These are phyloP conservation scores for Marasmius fiardii DNA, from an alignment of 1,284 basidiomycete genomes.

Conservation along the genomic window DNA sequence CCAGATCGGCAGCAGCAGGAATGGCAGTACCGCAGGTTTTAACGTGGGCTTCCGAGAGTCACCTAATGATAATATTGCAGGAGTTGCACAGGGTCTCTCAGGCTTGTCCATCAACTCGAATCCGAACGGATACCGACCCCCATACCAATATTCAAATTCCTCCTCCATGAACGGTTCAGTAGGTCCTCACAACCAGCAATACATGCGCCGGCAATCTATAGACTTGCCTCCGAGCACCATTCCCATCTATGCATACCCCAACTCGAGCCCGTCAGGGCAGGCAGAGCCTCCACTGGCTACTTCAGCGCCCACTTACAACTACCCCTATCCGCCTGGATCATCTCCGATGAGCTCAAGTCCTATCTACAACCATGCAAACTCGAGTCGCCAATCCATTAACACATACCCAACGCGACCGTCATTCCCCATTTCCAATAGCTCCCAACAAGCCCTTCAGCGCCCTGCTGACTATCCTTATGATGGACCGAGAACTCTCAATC, in stretches of 20 bases:
- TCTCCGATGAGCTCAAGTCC: background rate
- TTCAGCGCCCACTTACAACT: background rate
- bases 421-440: no score
- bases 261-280: background rate
- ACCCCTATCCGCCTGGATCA: no score
- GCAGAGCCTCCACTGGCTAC: background rate
- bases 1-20: no score
- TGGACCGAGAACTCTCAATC: background rate
- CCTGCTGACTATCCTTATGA: background rate
- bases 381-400: background rate
- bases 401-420: background rate
- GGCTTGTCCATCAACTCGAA: no score
- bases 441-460: background rate
- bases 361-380: background rate
- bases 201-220: background rate
- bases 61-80: no score
- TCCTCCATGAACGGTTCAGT: no score
- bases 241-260: background rate
- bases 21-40: no score
- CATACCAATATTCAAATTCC: no score
- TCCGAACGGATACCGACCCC: no score
- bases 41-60: no score
- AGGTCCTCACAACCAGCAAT: background rate
- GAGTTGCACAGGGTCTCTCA: no score
- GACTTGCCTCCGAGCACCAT: background rate